These are phyloP conservation scores for Pezicula radicicola DNA, from an alignment of 2,329 filamentous ascomycete species.

Conservation along the genomic window DNA sequence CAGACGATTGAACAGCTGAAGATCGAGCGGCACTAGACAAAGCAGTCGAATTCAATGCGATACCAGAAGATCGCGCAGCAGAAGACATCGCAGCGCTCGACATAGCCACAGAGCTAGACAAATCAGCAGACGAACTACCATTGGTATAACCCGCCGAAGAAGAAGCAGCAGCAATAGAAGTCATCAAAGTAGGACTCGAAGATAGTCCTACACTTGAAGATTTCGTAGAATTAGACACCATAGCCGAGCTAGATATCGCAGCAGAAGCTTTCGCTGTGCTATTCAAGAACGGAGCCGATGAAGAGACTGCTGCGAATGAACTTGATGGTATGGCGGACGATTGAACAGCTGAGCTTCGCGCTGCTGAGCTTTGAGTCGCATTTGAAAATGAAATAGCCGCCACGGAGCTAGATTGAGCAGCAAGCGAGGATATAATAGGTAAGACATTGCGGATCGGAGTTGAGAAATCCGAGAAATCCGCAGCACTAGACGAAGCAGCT, in stretches of 20 bases:
- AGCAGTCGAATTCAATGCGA: background rate
- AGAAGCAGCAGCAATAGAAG: background rate
- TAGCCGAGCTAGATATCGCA: background rate
- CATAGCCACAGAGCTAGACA: background rate
- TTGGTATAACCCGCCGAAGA: background rate
- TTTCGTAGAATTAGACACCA: background rate
- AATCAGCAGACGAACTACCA: background rate
- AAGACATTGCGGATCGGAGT: too few relatives aligned
- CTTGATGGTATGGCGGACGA: too few relatives aligned
- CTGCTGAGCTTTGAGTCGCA: background rate
- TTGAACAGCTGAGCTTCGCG: too few relatives aligned
- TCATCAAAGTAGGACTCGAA: too few relatives aligned
- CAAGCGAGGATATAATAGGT: background rate
- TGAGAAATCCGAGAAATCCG: too few relatives aligned
- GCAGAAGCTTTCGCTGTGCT: too few relatives aligned
- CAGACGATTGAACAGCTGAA: background rate
- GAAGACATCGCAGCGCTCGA: background rate
- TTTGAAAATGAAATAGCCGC: too few relatives aligned
- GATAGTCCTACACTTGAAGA: background rate
- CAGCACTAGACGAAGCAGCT: background rate
- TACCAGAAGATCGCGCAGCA: too few relatives aligned
- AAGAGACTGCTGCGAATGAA: too few relatives aligned
- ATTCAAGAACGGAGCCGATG: too few relatives aligned
- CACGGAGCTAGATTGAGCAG: background rate
- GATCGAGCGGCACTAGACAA: background rate